These are phyloP conservation scores for Leccinum truebloodii DNA, from an alignment of 768 basidiomycete genomes.

Conservation along the genomic window DNA sequence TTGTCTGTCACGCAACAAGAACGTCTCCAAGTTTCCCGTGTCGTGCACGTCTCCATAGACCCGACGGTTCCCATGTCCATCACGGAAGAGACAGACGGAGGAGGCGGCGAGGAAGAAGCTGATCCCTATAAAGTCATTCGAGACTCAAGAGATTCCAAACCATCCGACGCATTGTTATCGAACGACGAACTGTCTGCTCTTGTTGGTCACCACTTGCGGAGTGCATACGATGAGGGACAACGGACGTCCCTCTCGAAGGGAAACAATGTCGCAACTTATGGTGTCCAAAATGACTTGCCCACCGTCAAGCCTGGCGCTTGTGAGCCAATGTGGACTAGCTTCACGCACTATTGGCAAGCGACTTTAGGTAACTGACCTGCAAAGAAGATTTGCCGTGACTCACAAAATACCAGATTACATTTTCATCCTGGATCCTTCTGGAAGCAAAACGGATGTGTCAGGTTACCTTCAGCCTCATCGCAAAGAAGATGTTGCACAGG, in stretches of 20 bases:
- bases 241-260: slow-evolving; percentile 15
- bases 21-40: slow-evolving; percentile 58
- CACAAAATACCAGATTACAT: slow-evolving; percentile 72
- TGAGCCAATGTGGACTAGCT: slow-evolving; percentile 89
- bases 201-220: slow-evolving; percentile 44
- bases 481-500: slow-evolving; percentile 59
- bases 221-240: slow-evolving; percentile 67
- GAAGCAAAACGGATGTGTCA: slow-evolving; percentile 37
- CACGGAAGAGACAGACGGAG: slow-evolving; percentile 31
- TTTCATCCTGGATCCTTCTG: slow-evolving; percentile 60
- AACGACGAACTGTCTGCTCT: slow-evolving; percentile 55
- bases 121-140: slow-evolving; percentile 76
- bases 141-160: slow-evolving; percentile 61
- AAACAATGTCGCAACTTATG: slow-evolving; percentile 45
- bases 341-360: slow-evolving; percentile 83
- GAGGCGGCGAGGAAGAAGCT: slow-evolving; percentile 39
- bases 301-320: slow-evolving; percentile 49
- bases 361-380: slow-evolving; percentile 59
- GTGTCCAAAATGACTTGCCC: slow-evolving; percentile 45
- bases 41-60: slow-evolving; percentile 73
- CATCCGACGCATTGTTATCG: slow-evolving; percentile 69
- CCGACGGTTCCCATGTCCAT: slow-evolving; percentile 44
- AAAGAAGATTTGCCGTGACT: slow-evolving; percentile 6
- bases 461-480: slow-evolving; percentile 64
- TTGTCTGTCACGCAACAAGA: slow-evolving; percentile 57